Evolutionary conservation across 352 stramenopile genomes (phyloP), one percentile per base, ranked within the genome.

Genomic region (Pythium phragmiticola): DNA sequence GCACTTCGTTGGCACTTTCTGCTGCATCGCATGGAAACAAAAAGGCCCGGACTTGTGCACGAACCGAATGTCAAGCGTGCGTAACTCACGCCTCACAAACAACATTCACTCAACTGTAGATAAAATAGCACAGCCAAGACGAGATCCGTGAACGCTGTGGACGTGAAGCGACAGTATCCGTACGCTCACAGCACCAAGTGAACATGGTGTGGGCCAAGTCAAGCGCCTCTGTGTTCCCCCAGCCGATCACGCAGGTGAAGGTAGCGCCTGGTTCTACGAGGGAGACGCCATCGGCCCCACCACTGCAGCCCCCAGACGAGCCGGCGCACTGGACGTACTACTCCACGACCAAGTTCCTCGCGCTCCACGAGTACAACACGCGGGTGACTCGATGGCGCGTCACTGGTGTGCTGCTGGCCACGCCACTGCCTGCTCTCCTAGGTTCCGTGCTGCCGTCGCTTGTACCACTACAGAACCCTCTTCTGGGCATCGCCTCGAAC

Each of bases 281-380:
- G 11, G 42, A 11, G 23, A 28, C 46, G 1, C 19, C 46, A 52
- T 28, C 43, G 16, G 4, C 14, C 28, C n/a, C 17, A 45, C 30
- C 42, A 28, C 28, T 23, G 41, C 7, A 14, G 17, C 17, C 34
- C 4, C 17, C 17, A 11, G 46, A 51, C 21, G 46, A 28, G n/a
- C 4, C 21, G 11, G 46, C 17, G 19, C 60, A 57, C n/a, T 61
- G n/a, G 52, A 50, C 33, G 23, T n/a, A 36, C 23, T 70, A 70
- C 64, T 70, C 64, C 23, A 39, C 39, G 5, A 16, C 45, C 51
- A 70, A 66, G 52, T 59, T 60, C 6, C 19, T 70, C 6, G 64
- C 64, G 19, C 36, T 66, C 4, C 23, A 66, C 28, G 45, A 34
- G 6, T 70, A 66, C 52, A 49, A 16, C 36, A 6, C 43, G 0